Evolutionary conservation across 768 basidiomycete species (phyloP).

Genomic region (Auriscalpium vulgare): DNA sequence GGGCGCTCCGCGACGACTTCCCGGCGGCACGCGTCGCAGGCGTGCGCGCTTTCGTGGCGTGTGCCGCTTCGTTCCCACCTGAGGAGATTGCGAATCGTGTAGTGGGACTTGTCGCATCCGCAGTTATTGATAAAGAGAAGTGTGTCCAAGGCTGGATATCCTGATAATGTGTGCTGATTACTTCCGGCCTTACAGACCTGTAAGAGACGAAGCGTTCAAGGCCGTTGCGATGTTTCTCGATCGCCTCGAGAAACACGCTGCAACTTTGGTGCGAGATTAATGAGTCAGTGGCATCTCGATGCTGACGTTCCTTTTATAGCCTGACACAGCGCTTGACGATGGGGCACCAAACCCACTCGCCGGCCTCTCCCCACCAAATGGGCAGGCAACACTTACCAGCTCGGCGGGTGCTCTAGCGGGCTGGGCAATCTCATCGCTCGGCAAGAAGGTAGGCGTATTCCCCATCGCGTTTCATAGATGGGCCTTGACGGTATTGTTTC

Average conservation of each 20-base stretch:
- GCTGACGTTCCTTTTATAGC: conserved; percentile 29
- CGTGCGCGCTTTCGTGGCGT: conserved; percentile 93
- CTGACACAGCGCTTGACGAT: conserved; percentile 39
- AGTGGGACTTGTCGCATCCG: conserved; percentile 73
- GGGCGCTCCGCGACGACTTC: conserved; percentile 85
- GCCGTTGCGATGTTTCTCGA: conserved; percentile 84
- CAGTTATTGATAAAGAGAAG: conserved; percentile 91
- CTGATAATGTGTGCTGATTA: neutral
- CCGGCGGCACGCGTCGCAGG: conserved; percentile 92
- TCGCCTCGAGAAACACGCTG: conserved; percentile 70
- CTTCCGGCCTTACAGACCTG: conserved; percentile 44
- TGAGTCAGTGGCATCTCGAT: conserved; percentile 1
- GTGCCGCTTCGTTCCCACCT: conserved; percentile 78
- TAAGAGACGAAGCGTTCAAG: conserved; percentile 95
- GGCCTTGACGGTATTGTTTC: neutral
- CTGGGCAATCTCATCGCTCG: conserved; percentile 90
- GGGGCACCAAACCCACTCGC: conserved; percentile 15
- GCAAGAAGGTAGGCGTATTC: conserved; percentile 55
- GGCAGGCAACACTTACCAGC: conserved; percentile 55
- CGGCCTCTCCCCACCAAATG: conserved; percentile 13
- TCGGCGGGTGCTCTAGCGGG: conserved; percentile 86
- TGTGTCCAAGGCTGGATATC: conserved; percentile 26
- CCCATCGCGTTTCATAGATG: neutral
- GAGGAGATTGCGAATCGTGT: conserved; percentile 89
- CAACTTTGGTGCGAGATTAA: conserved; percentile 59